Base-by-base conservation (phyloP, 805 yeast species). In the Barnettozyma vustinii region DNA sequence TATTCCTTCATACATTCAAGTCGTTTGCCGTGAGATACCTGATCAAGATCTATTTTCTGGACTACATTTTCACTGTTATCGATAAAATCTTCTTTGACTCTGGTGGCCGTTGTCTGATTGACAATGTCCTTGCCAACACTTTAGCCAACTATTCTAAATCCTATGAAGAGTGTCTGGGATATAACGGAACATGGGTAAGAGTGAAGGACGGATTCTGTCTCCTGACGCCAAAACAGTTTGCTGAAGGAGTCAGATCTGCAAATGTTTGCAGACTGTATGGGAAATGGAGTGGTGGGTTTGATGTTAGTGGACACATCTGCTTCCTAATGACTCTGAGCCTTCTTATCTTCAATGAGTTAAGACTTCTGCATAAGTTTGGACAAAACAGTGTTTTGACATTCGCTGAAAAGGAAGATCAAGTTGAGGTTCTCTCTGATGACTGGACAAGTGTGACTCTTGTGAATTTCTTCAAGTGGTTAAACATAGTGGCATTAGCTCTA, bases 231-330 rank as follows among this genome's bases (percentile, higher is more conserved):
- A 25, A 8, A 1, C 59, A 54, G 30, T 40, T 53, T 2, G 16
- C 51, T 2, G 5, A 42, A 12, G 40, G 48, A 1, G 56, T 67
- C 9, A 52, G 47, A 6, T 64, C 67, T 36, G 70, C 73, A 1
- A 66, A 64, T 41, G 45, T 39, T 4, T 71, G 75, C 49, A 55
- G 61, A 23, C 27, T 41, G 9, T 51, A 59, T 20, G 77, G 74
- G 2, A 44, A 53, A 15, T 78, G 83, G 82, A 56, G 57, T 5
- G 70, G 71, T 50, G 79, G 80, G 9, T 78, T 78, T 55, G 83
- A 79, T 56, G 63, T 73, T 5, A 75, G 80, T 37, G 82, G 83
- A 1, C 84, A 79, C 57, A 72, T 69, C 45, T 75, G 76, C 53
- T 69, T 76, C 46, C 48, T 77, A 2, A 58, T 68, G 1, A 73